Conservation (phyloP, 208 protist species). For the Leishmania major region DNA sequence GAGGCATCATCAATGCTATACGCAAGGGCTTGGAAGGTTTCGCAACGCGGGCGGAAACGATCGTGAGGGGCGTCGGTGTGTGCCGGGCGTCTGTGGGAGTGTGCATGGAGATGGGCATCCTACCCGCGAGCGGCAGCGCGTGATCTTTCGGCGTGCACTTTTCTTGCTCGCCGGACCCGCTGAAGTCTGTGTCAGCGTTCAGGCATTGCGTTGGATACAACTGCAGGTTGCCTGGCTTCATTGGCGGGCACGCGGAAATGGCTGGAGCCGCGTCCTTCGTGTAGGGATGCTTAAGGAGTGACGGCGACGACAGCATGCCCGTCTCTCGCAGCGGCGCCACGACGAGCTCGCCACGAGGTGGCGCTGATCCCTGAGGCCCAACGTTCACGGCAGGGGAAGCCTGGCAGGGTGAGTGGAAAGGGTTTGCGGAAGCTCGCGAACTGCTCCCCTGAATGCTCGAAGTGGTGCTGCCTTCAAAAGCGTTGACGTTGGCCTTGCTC, state of each 20-base stretch:
- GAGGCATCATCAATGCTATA: conserved; percentile 24
- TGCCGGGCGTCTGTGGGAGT: too few relatives aligned
- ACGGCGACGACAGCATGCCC: conserved; percentile 3
- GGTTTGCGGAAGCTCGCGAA: not conserved
- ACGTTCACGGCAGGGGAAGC: not conserved
- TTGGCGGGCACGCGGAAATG: not conserved
- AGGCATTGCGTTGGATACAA: not conserved
- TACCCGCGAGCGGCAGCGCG: not conserved
- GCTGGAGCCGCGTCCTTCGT: not conserved
- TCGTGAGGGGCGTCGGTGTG: not conserved
- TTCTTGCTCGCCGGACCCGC: not conserved
- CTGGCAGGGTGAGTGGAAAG: not conserved
- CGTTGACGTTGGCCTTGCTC: not conserved
- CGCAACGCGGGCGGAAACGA: not conserved
- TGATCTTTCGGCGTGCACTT: not conserved
- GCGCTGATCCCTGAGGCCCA: not conserved
- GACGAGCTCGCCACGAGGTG: not conserved
- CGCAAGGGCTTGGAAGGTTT: not conserved
- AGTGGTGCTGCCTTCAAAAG: not conserved
- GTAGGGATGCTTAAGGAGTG: not conserved
- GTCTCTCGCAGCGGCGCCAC: conserved; percentile 3
- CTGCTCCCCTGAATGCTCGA: not conserved
- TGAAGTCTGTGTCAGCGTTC: not conserved
- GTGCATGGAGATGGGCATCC: not conserved
- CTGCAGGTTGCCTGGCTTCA: not conserved